Evolutionary conservation across 768 basidiomycete genomes (phyloP).

Genomic region (Guyanaporus albipodus): DNA sequence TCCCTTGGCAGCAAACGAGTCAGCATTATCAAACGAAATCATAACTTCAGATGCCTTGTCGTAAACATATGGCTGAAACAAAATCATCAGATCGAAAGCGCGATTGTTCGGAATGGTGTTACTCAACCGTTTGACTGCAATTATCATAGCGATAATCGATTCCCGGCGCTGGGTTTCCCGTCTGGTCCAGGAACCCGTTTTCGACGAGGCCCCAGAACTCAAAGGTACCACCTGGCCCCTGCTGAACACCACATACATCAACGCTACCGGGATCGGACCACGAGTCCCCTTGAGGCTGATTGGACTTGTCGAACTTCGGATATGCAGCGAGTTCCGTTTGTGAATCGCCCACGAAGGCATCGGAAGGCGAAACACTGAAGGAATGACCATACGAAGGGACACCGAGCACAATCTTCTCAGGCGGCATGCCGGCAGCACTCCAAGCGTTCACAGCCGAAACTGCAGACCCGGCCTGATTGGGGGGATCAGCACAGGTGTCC

Average conservation of each 20-base stretch:
- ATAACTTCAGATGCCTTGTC: constrained; percentile 50
- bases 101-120: too few species aligned
- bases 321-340: constrained; percentile 40
- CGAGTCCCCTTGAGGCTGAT: constrained; percentile 47
- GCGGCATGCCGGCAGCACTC: constrained; percentile 73
- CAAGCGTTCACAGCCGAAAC: constrained; percentile 67
- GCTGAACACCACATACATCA: constrained; percentile 51
- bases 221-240: constrained; percentile 50
- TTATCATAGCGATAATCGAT: constrained; percentile 56
- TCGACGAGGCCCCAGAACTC: constrained; percentile 59
- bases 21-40: constrained; percentile 61
- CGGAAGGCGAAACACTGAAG: constrained; percentile 40
- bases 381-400: constrained; percentile 82
- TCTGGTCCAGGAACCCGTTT: constrained; percentile 45
- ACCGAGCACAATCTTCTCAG: constrained; percentile 66
- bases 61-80: constrained; percentile 62
- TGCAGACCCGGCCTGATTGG: constrained; percentile 68
- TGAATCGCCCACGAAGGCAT: constrained; percentile 40
- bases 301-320: constrained; percentile 44
- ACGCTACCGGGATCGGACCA: constrained; percentile 48
- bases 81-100: not conserved
- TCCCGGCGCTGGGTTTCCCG: constrained; percentile 33
- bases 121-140: constrained; percentile 70
- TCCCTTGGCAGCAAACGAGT: constrained; percentile 60
- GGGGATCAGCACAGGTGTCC: constrained; percentile 62